phyloP scores from a whole-genome alignment of 495 filamentous ascomycete species.

The Paragyromitra xinjiangensis region DNA sequence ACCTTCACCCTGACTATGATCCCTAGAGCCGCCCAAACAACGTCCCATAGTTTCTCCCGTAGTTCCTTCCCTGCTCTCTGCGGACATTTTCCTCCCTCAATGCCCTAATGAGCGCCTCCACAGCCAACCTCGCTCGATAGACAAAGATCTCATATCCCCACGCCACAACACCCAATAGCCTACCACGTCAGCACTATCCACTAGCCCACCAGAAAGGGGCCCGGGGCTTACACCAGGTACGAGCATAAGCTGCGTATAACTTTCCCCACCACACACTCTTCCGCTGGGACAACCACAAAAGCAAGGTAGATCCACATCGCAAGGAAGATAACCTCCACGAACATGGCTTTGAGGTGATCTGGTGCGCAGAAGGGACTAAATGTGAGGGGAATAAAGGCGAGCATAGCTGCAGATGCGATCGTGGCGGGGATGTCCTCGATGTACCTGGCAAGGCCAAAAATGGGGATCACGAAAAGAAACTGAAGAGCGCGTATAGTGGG shows the following conservation, averaged over 20 bases:
- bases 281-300: not conserved
- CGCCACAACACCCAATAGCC: slow-evolving; percentile 3
- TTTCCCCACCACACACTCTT: not conserved
- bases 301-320: slow-evolving; percentile 5
- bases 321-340: not conserved
- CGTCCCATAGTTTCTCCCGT: not conserved
- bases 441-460: slow-evolving; percentile 5
- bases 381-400: not conserved
- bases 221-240: slow-evolving; percentile 1
- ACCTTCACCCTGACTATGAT: slow-evolving; percentile 5
- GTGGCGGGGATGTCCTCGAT: not conserved
- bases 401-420: not conserved
- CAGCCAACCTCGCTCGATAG: too few relatives aligned
- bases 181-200: not conserved
- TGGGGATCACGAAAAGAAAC: not conserved
- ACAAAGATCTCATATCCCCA: not conserved
- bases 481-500: not conserved
- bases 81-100: too few relatives aligned
- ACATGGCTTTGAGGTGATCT: not conserved
- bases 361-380: not conserved
- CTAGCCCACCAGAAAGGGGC: not conserved
- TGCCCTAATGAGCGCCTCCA: too few relatives aligned
- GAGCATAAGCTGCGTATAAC: not conserved
- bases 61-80: too few relatives aligned
- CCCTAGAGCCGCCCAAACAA: not conserved